A percentile compares a stretch with the other conserved stretches of the same genome.
phyloP scores from a whole-genome alignment of 768 basidiomycete genomes.

The Lentinula aciculospora region DNA sequence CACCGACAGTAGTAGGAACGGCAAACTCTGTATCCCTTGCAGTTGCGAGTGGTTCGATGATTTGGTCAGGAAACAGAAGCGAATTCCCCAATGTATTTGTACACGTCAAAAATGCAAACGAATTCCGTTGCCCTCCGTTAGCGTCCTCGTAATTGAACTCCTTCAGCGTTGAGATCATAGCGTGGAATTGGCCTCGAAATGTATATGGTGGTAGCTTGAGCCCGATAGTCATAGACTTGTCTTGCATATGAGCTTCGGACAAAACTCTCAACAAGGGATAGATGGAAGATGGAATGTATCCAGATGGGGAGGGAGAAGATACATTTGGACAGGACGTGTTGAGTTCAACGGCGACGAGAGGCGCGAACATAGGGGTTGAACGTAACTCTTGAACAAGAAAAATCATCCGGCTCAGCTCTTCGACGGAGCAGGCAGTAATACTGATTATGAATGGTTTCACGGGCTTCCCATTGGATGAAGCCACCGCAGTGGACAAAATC shows the following conservation, averaged over 20 bases:
- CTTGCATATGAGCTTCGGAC: constrained; percentile 39
- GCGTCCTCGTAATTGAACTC: constrained; percentile 24
- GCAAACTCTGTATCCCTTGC: constrained; percentile 34
- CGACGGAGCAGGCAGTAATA: constrained; percentile 58
- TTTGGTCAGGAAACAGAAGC: constrained; percentile 58
- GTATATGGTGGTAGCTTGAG: constrained; percentile 79
- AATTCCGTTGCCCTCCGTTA: constrained; percentile 18
- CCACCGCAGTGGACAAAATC: constrained; percentile 33
- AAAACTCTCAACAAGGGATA: constrained; percentile 50
- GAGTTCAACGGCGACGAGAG: constrained; percentile 62
- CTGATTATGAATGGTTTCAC: constrained; percentile 76
- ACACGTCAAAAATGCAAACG: constrained; percentile 72
- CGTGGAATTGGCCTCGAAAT: constrained; percentile 52
- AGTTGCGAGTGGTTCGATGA: constrained; percentile 12
- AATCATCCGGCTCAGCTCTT: constrained; percentile 51
- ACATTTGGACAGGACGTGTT: constrained; percentile 89
- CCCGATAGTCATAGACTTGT: constrained; percentile 59
- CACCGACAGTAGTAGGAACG: constrained; percentile 61
- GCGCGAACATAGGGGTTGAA: constrained; percentile 19
- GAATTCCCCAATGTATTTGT: constrained; percentile 78
- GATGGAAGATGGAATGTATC: constrained; percentile 53
- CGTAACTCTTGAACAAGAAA: constrained; percentile 56
- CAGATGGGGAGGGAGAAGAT: constrained; percentile 50
- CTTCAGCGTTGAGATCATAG: constrained; percentile 42
- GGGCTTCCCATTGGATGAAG: constrained; percentile 13